Conservation (phyloP, 2,329 filamentous ascomycete species). For the Paecilomyces fulvus region DNA sequence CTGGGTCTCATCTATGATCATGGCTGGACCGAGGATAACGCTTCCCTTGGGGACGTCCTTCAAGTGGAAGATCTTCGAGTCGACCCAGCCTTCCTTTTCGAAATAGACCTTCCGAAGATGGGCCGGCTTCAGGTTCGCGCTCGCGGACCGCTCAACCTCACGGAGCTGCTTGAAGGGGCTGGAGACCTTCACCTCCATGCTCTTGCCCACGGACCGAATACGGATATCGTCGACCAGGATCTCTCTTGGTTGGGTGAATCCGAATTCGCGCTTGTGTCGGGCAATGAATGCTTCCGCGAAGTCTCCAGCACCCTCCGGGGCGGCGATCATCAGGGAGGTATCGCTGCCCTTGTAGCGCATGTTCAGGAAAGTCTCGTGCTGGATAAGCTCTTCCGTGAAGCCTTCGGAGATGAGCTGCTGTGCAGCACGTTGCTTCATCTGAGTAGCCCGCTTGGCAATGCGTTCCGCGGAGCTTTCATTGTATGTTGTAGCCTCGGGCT, state of each 20-base stretch:
- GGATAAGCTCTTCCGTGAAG: conserved; percentile 24
- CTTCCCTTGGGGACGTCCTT: conserved; percentile 12
- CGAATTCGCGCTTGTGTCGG: conserved; percentile 34
- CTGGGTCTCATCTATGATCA: conserved; percentile 61
- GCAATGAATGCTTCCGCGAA: conserved; percentile 30
- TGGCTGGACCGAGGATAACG: conserved; percentile 23
- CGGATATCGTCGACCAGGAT: conserved; percentile 34
- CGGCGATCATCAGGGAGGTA: conserved; percentile 34
- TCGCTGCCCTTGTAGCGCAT: conserved; percentile 40
- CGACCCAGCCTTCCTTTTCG: conserved; percentile 16
- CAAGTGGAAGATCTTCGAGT: conserved; percentile 20
- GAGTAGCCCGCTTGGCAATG: conserved; percentile 18
- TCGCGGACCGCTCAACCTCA: conserved; percentile 5
- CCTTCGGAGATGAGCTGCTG: conserved; percentile 29
- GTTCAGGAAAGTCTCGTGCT: conserved; percentile 30
- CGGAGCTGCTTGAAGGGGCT: conserved; percentile 13
- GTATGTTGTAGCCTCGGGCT: conserved; percentile 21
- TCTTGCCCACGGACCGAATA: conserved; percentile 23
- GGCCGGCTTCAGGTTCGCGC: conserved; percentile 11
- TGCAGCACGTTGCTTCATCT: conserved; percentile 20
- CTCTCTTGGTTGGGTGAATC: conserved; percentile 29
- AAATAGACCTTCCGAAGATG: conserved; percentile 17
- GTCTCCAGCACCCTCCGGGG: conserved; percentile 22
- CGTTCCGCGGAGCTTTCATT: conserved; percentile 9
- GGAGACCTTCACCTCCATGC: conserved; percentile 4